Conservation (phyloP, 1,284 basidiomycete genomes). For the Cutaneotrichosporon spelunceum region DNA sequence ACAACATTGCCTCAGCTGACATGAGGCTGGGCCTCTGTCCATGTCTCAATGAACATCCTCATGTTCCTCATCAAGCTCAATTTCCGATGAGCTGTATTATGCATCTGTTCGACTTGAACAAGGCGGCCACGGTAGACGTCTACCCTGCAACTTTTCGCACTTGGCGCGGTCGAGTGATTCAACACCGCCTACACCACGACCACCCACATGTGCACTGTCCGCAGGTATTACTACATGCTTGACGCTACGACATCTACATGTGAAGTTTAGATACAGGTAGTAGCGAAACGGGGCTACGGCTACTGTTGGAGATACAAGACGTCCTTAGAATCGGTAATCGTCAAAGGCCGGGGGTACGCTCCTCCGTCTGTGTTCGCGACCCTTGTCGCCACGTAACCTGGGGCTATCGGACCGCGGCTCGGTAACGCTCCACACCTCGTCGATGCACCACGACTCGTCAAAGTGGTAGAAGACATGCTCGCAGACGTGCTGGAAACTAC, state of each 20-base stretch:
- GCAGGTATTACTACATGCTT: not conserved
- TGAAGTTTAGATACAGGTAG: not conserved
- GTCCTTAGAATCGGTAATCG: not conserved
- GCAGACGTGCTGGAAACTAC: not conserved
- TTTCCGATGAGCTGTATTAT: conserved; percentile 29
- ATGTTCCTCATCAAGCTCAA: conserved; percentile 54
- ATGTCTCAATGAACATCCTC: conserved; percentile 59
- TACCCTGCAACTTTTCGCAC: too few relatives aligned
- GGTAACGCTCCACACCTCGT: conserved; percentile 18
- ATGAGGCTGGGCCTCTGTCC: conserved; percentile 55
- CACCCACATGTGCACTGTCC: not conserved
- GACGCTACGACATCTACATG: not conserved
- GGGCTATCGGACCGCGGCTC: not conserved
- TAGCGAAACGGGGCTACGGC: not conserved
- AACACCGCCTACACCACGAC: not conserved
- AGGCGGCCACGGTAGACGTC: not conserved
- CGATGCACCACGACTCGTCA: conserved; percentile 17
- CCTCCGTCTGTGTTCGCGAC: not conserved
- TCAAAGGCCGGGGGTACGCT: conserved; percentile 5
- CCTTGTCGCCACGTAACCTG: not conserved
- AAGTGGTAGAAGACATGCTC: conserved; percentile 24
- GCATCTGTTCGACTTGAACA: not conserved
- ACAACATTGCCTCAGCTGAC: not conserved
- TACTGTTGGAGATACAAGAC: not conserved
- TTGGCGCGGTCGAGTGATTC: too few relatives aligned